A percentile compares a stretch with the other conserved stretches of the same genome.
phyloP scores from a whole-genome alignment of 768 basidiomycete genomes.

The Rhizopogon vulgaris region DNA sequence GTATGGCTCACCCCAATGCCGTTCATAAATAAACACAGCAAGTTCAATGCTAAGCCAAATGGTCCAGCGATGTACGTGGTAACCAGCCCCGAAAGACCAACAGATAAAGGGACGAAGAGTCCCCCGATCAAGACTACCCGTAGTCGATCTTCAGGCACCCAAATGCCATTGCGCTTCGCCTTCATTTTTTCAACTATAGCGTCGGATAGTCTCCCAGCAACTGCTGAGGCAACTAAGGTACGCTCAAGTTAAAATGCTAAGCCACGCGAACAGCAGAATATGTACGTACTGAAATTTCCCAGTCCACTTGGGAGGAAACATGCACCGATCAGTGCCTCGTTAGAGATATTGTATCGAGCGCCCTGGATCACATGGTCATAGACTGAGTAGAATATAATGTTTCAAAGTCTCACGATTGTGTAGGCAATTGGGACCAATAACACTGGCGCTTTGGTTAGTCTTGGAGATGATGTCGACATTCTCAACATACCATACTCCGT shows the following conservation, averaged over 20 bases:
- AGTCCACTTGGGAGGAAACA: conserved; percentile 57
- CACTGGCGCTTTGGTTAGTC: conserved; percentile 8
- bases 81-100: conserved; percentile 39
- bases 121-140: conserved; percentile 41
- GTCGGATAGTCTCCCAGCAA: conserved; percentile 54
- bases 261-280: background rate
- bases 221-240: conserved; percentile 45
- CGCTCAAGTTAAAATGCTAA: background rate
- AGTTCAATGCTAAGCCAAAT: conserved; percentile 34
- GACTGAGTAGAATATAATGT: background rate
- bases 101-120: conserved; percentile 40
- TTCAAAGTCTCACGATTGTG: conserved; percentile 46
- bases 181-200: conserved; percentile 36
- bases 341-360: conserved; percentile 45
- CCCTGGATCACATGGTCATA: conserved; percentile 32
- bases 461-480: background rate
- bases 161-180: conserved; percentile 42
- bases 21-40: conserved; percentile 36
- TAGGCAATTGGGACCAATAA: conserved; percentile 52
- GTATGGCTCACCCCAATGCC: conserved; percentile 47
- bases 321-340: conserved; percentile 51
- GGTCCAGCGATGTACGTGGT: conserved; percentile 41
- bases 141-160: conserved; percentile 60
- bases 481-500: conserved; percentile 36
- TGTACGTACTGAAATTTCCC: conserved; percentile 48